A percentile compares a stretch with the other conserved stretches of the same genome.
phyloP scores from a whole-genome alignment of 2,329 filamentous ascomycete genomes.

The Epichloe amarillans region DNA sequence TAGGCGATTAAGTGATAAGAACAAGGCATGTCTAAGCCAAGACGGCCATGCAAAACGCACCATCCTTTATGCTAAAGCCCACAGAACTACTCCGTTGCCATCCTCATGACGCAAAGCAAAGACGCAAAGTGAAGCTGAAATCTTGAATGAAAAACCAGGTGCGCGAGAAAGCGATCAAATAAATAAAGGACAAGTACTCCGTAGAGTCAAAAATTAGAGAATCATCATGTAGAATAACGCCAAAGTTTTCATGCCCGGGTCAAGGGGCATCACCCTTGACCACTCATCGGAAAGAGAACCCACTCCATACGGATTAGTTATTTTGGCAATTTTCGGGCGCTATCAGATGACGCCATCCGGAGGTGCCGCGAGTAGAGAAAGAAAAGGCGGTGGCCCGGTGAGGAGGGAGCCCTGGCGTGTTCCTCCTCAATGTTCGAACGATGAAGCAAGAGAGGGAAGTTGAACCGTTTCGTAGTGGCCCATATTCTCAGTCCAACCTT shows the following conservation, averaged over 20 bases:
- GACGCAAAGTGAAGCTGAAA: neutral
- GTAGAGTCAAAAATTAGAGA: neutral
- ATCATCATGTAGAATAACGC: too few species aligned
- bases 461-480: neutral
- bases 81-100: neutral
- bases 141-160: too few species aligned
- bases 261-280: too few species aligned
- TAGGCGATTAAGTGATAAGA: neutral
- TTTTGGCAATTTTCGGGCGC: too few species aligned
- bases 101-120: neutral
- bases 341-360: too few species aligned
- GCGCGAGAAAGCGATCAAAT: neutral
- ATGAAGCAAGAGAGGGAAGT: neutral
- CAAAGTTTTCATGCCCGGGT: too few species aligned
- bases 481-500: neutral
- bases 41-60: conserved; percentile 3
- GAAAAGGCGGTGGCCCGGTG: too few species aligned
- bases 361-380: too few species aligned
- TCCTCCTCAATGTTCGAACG: too few species aligned
- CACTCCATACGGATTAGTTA: too few species aligned
- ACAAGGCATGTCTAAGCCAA: neutral
- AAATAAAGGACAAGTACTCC: neutral
- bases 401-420: too few species aligned
- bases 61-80: neutral
- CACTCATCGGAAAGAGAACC: too few species aligned